Conservation (phyloP, 2,329 filamentous ascomycete genomes). For the Emergomyces africanus region DNA sequence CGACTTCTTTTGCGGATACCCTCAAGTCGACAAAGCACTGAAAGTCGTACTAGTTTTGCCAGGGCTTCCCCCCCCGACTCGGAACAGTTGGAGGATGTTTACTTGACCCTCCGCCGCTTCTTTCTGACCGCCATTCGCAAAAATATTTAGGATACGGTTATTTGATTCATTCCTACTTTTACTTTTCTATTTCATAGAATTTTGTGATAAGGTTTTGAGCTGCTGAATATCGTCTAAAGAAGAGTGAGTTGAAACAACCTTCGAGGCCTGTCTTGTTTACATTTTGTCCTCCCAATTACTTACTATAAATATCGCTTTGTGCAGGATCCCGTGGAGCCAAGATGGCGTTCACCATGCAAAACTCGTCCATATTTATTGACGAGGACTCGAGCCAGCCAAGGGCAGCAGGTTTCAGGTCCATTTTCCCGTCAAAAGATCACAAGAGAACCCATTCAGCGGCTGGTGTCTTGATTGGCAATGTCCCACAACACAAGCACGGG, state of each 20-base stretch:
- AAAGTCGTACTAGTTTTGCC: not conserved
- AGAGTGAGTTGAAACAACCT: not conserved
- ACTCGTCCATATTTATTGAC: slow-evolving; percentile 27
- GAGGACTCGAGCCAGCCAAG: slow-evolving; percentile 22
- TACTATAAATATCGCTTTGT: not conserved
- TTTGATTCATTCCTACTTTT: not conserved
- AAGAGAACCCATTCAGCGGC: slow-evolving; percentile 35
- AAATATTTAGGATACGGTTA: not conserved
- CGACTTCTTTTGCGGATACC: not conserved
- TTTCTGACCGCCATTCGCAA: not conserved
- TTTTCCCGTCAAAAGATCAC: slow-evolving; percentile 39
- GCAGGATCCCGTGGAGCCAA: slow-evolving; percentile 4
- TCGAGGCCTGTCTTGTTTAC: not conserved
- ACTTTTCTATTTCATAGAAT: not conserved
- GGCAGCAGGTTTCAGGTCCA: slow-evolving; percentile 39
- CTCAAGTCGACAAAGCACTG: not conserved
- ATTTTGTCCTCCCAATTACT: not conserved
- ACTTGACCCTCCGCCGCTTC: not conserved
- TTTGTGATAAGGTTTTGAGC: no score
- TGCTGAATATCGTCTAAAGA: not conserved
- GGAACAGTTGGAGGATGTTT: not conserved
- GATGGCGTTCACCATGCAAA: slow-evolving; percentile 22
- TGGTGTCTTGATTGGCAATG: slow-evolving; percentile 15
- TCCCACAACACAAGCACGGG: slow-evolving; percentile 14
- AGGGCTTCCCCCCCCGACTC: not conserved